Evolutionary conservation across 208 protist species (phyloP), one percentile per base, ranked within the genome.

Genomic region (Trypanosoma brucei): DNA sequence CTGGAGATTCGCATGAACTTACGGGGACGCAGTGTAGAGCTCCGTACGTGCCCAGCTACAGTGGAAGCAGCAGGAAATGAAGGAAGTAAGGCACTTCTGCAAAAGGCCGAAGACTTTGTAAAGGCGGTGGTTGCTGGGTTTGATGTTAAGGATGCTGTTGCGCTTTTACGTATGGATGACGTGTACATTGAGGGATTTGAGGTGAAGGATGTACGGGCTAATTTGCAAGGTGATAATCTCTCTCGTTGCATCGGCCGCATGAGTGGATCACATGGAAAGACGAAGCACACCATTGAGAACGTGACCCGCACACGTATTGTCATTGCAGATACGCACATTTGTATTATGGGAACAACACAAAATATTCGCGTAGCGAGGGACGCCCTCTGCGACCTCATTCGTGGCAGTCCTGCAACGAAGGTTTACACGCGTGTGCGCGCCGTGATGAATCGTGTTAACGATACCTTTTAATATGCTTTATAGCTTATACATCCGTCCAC

Each of bases 241-340:
- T 94, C 93, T 3, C 93, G 99, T 42, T 98, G 98, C 64, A 99
- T 99, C 72, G 99, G 98, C 50, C 97, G 99, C 67, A 97, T 99
- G 62, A 98, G 97, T 45, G 99, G 99, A 45, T 98, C 98, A 37
- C 97, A 98, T 59, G 99, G 99, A 34, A 98, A 98, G 79, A 99
- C 98, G 1, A 99, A 99, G 85, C 99, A 97, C 78, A 98, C 98
- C 8, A 99, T 99, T 65, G 98, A 99, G 78, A 99, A 99, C 72
- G 88, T 98, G 1, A 99, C 98, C 6, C 92, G 96, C 37, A 99
- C 98, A 11, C 85, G 99, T 37, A 98, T 99, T 62, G 98, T 99
- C 1, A 74, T 99, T 31, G 98, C 98, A 14, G 98, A 99, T 76
- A 99, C 92, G 49, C 89, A 95, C 55, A 97, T 99, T 48, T 98